Conservation (phyloP, 805 yeast genomes). For the Zygosaccharomyces siamensis region DNA sequence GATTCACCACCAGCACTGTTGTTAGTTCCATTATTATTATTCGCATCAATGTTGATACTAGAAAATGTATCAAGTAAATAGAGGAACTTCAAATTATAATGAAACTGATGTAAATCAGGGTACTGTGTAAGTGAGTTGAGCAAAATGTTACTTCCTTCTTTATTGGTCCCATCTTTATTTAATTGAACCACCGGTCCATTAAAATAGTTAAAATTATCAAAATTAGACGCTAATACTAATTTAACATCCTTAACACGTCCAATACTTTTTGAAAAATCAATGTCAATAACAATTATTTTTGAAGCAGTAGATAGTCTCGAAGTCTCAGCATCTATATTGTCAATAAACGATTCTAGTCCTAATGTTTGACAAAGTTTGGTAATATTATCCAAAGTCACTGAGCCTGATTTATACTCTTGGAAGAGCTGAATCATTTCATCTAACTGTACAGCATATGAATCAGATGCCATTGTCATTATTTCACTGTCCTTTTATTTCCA, state of each 20-base stretch:
- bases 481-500: not conserved
- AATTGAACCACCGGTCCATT: slow-evolving; percentile 15
- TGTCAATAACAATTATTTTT: slow-evolving; percentile 36
- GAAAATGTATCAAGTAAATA: slow-evolving; percentile 32
- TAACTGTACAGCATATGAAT: slow-evolving; percentile 26
- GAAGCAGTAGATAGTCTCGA: slow-evolving; percentile 36
- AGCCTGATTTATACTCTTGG: slow-evolving; percentile 34
- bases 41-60: slow-evolving; percentile 27
- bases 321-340: slow-evolving; percentile 25
- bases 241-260: slow-evolving; percentile 33
- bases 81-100: slow-evolving; percentile 32
- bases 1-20: not conserved
- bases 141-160: slow-evolving; percentile 23
- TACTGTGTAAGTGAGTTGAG: slow-evolving; percentile 29
- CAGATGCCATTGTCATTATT: slow-evolving; percentile 21
- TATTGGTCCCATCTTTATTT: slow-evolving; percentile 4
- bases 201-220: slow-evolving; percentile 35
- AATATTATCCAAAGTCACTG: slow-evolving; percentile 31
- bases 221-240: slow-evolving; percentile 35
- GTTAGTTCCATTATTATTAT: slow-evolving; percentile 5
- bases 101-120: slow-evolving; percentile 29
- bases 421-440: slow-evolving; percentile 30
- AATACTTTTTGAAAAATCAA: slow-evolving; percentile 29
- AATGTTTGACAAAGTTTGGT: slow-evolving; percentile 34
- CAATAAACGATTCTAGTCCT: slow-evolving; percentile 34